Percentiles rank a stretch among this genome's conserved stretches.
These are phyloP conservation scores for Kuraishia piskuri DNA, from an alignment of 805 yeast species.

Conservation along the genomic window DNA sequence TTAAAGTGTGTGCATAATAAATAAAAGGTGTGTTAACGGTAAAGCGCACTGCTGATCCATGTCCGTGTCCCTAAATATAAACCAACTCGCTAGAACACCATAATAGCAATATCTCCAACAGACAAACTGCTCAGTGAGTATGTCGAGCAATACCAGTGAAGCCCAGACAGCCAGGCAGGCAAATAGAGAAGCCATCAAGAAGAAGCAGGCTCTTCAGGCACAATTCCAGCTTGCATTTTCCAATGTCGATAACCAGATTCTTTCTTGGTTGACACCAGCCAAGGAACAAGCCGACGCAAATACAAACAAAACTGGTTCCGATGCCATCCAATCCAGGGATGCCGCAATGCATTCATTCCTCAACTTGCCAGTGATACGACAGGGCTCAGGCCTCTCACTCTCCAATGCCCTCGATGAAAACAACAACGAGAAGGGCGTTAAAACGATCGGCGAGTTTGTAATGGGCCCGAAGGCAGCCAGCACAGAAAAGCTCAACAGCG, in stretches of 20 bases:
- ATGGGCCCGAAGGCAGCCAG: conserved; percentile 5
- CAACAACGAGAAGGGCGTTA: background rate
- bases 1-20: too few relatives aligned
- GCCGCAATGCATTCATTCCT: conserved; percentile 6
- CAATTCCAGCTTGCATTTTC: conserved; percentile 28
- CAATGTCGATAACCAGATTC: conserved; percentile 18
- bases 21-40: background rate
- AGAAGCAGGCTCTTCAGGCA: conserved; percentile 32
- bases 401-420: background rate
- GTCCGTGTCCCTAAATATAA: background rate
- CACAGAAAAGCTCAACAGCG: conserved; percentile 1
- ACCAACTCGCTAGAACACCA: background rate
- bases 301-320: background rate
- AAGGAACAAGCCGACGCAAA: background rate
- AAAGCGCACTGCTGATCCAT: too few relatives aligned
- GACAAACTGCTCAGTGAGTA: too few relatives aligned
- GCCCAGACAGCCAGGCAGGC: background rate
- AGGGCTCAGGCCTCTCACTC: conserved; percentile 8
- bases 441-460: conserved; percentile 10
- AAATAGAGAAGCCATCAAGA: conserved; percentile 27
- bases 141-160: background rate
- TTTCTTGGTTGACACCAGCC: conserved; percentile 22
- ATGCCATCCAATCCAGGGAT: background rate
- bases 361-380: conserved; percentile 8
- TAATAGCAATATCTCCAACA: too few relatives aligned